These are phyloP conservation scores for Coriolopsis trogii DNA, from an alignment of 1,284 basidiomycete species.

Conservation along the genomic window DNA sequence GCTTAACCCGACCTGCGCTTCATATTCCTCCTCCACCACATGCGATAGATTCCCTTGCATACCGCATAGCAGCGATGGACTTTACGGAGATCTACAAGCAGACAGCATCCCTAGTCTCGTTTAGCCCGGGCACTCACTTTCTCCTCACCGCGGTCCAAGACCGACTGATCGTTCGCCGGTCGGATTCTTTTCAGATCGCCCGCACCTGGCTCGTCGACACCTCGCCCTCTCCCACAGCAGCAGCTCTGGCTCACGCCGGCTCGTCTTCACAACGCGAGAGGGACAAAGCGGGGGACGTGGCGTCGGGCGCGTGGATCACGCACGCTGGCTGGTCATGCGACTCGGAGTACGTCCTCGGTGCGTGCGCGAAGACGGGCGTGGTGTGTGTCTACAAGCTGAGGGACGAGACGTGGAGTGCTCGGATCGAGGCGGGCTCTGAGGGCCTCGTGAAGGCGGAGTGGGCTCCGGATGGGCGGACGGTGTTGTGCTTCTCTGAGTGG, in stretches of 20 bases:
- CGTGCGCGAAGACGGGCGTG: constrained; percentile 62
- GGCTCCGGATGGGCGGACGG: constrained; percentile 78
- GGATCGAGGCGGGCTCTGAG: constrained; percentile 79
- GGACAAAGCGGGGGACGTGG: constrained; percentile 1
- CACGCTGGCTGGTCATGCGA: constrained; percentile 83
- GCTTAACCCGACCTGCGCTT: no score
- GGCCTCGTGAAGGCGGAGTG: constrained; percentile 84
- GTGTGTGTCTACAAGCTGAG: constrained; percentile 76
- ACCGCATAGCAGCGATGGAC: no score
- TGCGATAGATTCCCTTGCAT: no score
- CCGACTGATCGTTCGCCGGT: constrained; percentile 70
- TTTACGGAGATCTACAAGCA: constrained; percentile 84
- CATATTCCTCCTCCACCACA: no score
- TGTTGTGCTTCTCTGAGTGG: constrained; percentile 89
- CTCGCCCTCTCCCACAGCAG: constrained; percentile 45
- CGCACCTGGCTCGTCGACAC: constrained; percentile 70
- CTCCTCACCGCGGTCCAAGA: constrained; percentile 75
- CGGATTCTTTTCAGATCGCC: constrained; percentile 76
- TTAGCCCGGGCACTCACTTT: constrained; percentile 76
- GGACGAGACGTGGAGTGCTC: constrained; percentile 73
- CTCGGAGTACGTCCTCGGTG: constrained; percentile 80
- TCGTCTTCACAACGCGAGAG: constrained; percentile 16
- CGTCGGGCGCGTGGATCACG: constrained; percentile 52
- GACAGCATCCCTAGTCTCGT: constrained; percentile 62
- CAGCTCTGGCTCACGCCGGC: constrained; percentile 25